These are phyloP conservation scores for Zygnema circumcarinatum DNA, from an alignment of 139 green algal species.

Conservation along the genomic window DNA sequence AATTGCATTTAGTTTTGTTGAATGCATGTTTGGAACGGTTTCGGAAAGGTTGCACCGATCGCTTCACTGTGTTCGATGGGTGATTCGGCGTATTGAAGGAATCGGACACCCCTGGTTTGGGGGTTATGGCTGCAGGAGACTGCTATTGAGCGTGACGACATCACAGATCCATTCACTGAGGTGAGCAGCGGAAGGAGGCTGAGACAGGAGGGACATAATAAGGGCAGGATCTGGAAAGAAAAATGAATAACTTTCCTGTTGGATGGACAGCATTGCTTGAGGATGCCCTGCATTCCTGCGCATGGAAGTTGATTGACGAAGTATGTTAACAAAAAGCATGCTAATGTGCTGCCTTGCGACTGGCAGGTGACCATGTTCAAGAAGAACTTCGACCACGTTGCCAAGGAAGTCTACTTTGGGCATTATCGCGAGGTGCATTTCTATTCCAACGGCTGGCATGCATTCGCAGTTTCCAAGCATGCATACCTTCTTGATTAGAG, in stretches of 20 bases:
- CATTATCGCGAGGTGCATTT: conserved; percentile 49
- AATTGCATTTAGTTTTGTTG: too few species aligned
- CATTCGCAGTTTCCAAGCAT: neutral
- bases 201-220: neutral
- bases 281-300: too few species aligned
- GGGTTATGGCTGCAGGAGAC: conserved; percentile 31
- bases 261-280: too few species aligned
- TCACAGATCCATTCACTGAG: conserved; percentile 68
- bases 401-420: conserved; percentile 75
- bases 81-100: too few species aligned
- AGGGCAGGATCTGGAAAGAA: too few species aligned
- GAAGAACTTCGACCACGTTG: conserved; percentile 79
- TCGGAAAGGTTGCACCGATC: too few species aligned
- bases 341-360: too few species aligned
- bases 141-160: conserved; percentile 61
- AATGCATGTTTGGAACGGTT: too few species aligned
- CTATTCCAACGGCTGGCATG: neutral
- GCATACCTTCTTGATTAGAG: neutral
- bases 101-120: neutral
- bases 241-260: too few species aligned
- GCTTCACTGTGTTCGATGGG: too few species aligned
- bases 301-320: too few species aligned
- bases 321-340: too few species aligned
- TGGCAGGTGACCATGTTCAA: conserved; percentile 88
- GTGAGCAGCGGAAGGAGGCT: neutral